These are phyloP conservation scores for Gracilariopsis chorda DNA, from an alignment of 23 red algal species.

Conservation along the genomic window DNA sequence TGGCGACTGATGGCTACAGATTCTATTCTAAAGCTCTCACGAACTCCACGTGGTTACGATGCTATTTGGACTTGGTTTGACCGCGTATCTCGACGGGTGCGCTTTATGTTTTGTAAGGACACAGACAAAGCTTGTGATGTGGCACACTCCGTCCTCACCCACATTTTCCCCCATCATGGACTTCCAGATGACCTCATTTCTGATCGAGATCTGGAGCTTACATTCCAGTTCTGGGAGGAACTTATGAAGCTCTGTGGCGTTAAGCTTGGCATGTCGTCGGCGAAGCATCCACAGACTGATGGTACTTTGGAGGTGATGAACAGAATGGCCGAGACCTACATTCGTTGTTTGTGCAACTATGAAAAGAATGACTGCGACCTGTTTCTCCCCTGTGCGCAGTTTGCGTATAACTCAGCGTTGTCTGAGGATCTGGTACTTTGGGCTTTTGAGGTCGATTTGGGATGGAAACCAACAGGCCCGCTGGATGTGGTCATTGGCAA, in stretches of 20 bases:
- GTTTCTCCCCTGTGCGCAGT: not conserved
- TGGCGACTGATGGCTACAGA: not conserved
- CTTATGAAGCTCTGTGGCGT: not conserved
- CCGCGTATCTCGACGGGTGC: not conserved
- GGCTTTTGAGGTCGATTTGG: not conserved
- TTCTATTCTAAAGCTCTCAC: not conserved
- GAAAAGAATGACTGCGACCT: not conserved
- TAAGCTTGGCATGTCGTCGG: not conserved
- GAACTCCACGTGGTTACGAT: not conserved
- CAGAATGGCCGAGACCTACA: not conserved
- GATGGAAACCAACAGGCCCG: not conserved
- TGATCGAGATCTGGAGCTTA: not conserved
- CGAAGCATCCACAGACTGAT: not conserved
- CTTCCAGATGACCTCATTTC: not conserved
- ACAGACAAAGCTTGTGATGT: not conserved
- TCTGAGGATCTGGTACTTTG: not conserved
- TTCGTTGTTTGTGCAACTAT: not conserved
- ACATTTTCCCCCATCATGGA: not conserved
- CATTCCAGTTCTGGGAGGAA: not conserved
- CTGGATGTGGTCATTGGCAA: not conserved
- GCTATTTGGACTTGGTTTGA: not conserved
- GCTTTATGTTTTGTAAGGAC: not conserved
- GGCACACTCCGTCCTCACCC: not conserved
- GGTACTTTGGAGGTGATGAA: not conserved
- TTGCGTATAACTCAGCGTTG: constrained; percentile 4